Evolutionary conservation across 257 asterid species (phyloP).

Genomic region (Salvia rosmarinus): DNA sequence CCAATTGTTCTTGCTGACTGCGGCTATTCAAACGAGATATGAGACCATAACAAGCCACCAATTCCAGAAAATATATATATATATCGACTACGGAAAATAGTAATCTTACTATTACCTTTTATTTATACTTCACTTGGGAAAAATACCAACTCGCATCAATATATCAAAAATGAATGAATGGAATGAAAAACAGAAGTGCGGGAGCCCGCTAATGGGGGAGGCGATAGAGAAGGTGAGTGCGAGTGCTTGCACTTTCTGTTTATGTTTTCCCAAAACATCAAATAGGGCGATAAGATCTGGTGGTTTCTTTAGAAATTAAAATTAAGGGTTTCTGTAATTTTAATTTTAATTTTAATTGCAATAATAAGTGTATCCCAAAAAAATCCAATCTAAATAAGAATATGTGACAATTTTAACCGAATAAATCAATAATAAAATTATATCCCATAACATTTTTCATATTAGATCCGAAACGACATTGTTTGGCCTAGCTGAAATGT

Average conservation of each 20-base stretch:
- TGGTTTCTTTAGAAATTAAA: background rate
- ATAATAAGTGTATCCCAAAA: too few relatives aligned
- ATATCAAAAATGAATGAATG: constrained; percentile 23
- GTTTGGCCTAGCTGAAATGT: too few relatives aligned
- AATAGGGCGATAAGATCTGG: constrained; percentile 27
- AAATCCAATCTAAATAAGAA: too few relatives aligned
- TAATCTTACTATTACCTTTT: constrained; percentile 35
- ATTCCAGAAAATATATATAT: background rate
- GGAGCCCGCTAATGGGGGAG: constrained; percentile 47
- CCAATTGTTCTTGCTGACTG: constrained; percentile 15
- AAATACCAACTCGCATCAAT: constrained; percentile 18
- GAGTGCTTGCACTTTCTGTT: constrained; percentile 6
- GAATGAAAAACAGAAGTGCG: constrained; percentile 28
- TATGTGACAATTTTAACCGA: too few relatives aligned
- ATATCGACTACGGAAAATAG: constrained; percentile 10
- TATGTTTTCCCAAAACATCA: background rate
- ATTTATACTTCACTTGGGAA: constrained; percentile 7
- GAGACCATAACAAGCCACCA: constrained; percentile 24
- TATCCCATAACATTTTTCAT: too few relatives aligned
- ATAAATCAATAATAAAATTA: too few relatives aligned
- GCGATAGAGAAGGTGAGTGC: constrained; percentile 41
- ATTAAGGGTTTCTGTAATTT: constrained; percentile 1
- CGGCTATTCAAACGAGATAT: constrained; percentile 23
- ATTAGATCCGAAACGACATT: too few relatives aligned
- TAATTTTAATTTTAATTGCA: too few relatives aligned